Conservation (phyloP, 78 protist species). For the Salpingoeca rosetta region DNA sequence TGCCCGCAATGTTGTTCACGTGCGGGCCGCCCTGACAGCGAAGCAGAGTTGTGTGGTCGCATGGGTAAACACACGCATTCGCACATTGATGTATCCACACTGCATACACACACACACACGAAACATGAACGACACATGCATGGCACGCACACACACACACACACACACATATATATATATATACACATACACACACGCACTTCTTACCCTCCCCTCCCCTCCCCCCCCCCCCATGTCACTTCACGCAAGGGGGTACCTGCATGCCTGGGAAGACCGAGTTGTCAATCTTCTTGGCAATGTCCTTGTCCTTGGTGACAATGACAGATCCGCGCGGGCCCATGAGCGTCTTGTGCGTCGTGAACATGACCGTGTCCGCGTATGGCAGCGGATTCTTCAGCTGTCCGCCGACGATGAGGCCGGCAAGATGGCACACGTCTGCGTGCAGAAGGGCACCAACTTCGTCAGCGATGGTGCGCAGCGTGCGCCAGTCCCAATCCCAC, state of each 20-base stretch:
- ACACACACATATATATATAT: too few species aligned
- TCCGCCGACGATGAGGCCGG: constrained; percentile 68
- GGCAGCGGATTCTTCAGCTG: constrained; percentile 45
- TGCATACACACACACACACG: too few species aligned
- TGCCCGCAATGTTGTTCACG: not conserved
- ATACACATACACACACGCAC: too few species aligned
- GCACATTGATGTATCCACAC: too few species aligned
- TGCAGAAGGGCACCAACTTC: constrained; percentile 47
- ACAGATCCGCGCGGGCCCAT: constrained; percentile 72
- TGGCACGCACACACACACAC: too few species aligned
- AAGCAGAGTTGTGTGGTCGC: too few species aligned
- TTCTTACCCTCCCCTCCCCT: too few species aligned
- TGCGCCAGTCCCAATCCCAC: constrained; percentile 50
- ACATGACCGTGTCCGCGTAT: constrained; percentile 70
- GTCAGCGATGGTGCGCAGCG: constrained; percentile 39
- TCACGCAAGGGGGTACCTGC: too few species aligned
- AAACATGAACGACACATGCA: too few species aligned
- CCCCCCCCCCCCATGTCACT: too few species aligned
- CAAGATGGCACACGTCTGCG: constrained; percentile 79
- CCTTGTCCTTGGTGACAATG: constrained; percentile 46
- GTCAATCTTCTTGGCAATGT: not conserved
- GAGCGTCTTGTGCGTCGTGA: constrained; percentile 88
- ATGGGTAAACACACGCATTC: too few species aligned
- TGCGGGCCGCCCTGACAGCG: not conserved
- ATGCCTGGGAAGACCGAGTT: not conserved